Base-by-base conservation (phyloP, 495 filamentous ascomycete genomes). In the Neurospora sp. region DNA sequence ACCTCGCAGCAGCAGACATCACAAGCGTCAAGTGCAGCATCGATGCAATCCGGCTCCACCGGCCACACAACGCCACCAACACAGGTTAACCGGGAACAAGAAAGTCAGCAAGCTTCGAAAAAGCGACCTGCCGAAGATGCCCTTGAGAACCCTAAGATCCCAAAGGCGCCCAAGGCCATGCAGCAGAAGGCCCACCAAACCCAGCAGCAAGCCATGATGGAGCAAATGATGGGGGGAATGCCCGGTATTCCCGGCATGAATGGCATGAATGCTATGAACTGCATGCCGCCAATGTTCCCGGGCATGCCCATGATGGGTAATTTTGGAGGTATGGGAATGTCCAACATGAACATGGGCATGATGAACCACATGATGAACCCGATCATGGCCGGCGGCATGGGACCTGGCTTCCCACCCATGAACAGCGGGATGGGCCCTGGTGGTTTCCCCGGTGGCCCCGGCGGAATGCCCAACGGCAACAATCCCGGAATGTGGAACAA, bases 51-150 rank as follows among this genome's bases (percentile, higher is more conserved):
- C 31, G 54, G 54, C 15, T 66, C 54, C 15, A 66, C 54, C 15
- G 54, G 54, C 28, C 24, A 66, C 9, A 74, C 72, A 21, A 28
- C 73, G 8, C 76, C 71, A 70, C 62, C 73, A 15, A 13, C 72
- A 28, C 70, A 71, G 36, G 74, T 24, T 17, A 28, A 31, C 10
- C 73, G 73, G 37, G 39, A 42, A 40, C 19, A 70, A 54, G n/a
- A 80, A n/a, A 77, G 78, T 17, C 76, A 59, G 11, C 48, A 81
- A 31, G 71, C 70, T 54, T 84, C 86, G 21, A 94, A 91, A 83
- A 98, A 97, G 84, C 90, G 96, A 19, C 86, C 91, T 13, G 94
- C 94, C 42, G 92, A 97, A 59, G 91, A 93, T 54, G 83, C 90
- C 3, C 82, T 91, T 34, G 85, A 87, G 62, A 91, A 90, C 76